Base-by-base conservation (phyloP, 257 asterid species). In the Nicotiana noctiflora region DNA sequence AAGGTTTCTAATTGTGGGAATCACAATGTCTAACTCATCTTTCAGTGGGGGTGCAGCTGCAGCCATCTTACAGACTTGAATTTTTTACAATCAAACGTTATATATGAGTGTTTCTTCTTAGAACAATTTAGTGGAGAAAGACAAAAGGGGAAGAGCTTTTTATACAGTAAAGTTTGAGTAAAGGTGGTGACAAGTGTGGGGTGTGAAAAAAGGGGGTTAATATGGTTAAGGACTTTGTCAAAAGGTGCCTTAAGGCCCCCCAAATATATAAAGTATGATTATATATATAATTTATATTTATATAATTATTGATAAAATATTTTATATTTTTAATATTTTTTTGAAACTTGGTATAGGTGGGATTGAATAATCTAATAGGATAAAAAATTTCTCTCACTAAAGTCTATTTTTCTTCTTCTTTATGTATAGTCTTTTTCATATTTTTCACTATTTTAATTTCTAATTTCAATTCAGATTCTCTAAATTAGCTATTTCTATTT, bases 21-120 rank as follows among this genome's bases (percentile, higher is more conserved):
- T 94, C 82, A 94, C 98, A 62, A 94, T 94, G 60, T 94, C 98
- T 0, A 94, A 91, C 76, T 94, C 98, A 77, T 94, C 96, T 82
- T 92, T 93, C 82, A 94, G 84, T 17, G 82, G 90, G 29, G 93
- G 91, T 25, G 90, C 52, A 46, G 89, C 15, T 19, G 87, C 19
- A 12, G 93, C 88, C 97, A 92, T 92, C 80, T 63, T 65, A 27
- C 27, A 49, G 34, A 27, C 5, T 19, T 11, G 3, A 29, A 34
- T 23, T 15, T 67, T 13, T 12, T 31, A 14, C 9, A 8, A 17
- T 37, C 34, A 64, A 64, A 29, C 8, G 31, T 21, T 64, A 23
- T n/a, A n/a, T 64, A 25, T 25, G 21, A 23, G 31, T 64, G 31
- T 25, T 64, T 56, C 3, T 10, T 15, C 52, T 66, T 37, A 12